Base-by-base conservation (phyloP, 306 rosid species). In the Prinsepia uniflora region DNA sequence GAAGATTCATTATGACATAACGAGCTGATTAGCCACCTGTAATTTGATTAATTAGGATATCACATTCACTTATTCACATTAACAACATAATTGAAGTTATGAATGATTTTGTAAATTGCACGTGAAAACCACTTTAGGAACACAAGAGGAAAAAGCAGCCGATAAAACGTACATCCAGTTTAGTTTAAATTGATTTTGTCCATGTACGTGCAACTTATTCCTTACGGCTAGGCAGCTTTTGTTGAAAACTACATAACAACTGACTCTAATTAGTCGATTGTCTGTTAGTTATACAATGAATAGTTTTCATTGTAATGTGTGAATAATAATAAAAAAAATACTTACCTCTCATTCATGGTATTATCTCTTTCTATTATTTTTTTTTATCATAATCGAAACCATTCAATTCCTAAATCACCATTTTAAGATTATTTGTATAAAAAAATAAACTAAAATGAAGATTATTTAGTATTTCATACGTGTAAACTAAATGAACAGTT, bases 201-300 rank as follows among this genome's bases (percentile, higher is more conserved):
- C 63, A 30, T 24, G n/a, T n/a, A n/a, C n/a, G n/a, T 40, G 46
- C 62, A 47, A 62, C 64, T 46, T 72, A 10, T 53, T 48, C 7
- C 18, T 45, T 4, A n/a, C 5, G 17, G 40, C 11, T 9, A 9
- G 47, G 4, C 71, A 47, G 24, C 4, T 65, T 48, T 67, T 24
- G 45, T 15, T 47, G 30, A 8, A 19, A 8, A 54, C 24, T 62
- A 39, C 24, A 14, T 39, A 52, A 5, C 62, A 12, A 19, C 76
- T 13, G 18, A 72, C 13, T 61, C 68, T 72, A 20, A 49, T 71
- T 18, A 36, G 59, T 10, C 6, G 9, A 22, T 57, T 10, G 1
- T 24, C n/a, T 6, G 12, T 5, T 19, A 24, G 30, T 24, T 24
- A 24, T 24, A 24, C 30, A 24, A 24, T 24, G 30, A 24, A 24